These are phyloP conservation scores for Trifolium subterraneum DNA, from an alignment of 306 rosid species.

Conservation along the genomic window DNA sequence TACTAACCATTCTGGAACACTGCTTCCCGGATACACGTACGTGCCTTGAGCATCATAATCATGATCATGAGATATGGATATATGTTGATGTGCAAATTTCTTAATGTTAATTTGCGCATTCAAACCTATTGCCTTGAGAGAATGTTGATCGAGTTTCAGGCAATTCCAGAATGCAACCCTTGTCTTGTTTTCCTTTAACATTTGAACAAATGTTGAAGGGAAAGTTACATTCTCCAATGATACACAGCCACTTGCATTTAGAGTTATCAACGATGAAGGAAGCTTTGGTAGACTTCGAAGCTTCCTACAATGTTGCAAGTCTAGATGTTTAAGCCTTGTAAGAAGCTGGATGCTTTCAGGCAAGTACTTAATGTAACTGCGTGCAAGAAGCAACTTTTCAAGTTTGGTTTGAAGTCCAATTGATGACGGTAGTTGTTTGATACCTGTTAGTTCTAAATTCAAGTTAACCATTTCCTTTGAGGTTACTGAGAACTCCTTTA, in stretches of 20 bases:
- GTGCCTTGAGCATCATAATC: not conserved
- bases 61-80: not conserved
- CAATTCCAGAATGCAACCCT: not conserved
- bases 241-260: not conserved
- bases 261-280: constrained; percentile 28
- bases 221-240: constrained; percentile 7
- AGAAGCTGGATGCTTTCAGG: not conserved
- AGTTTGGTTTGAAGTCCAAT: constrained; percentile 31
- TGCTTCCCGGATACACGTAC: constrained; percentile 18
- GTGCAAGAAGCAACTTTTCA: not conserved
- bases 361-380: not conserved
- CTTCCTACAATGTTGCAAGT: not conserved
- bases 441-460: not conserved
- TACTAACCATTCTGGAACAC: constrained; percentile 19
- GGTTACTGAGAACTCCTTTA: constrained; percentile 8
- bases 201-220: not conserved
- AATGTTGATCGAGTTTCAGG: constrained; percentile 7
- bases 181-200: constrained; percentile 14
- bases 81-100: not conserved
- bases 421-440: constrained; percentile 13
- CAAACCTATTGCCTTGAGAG: constrained; percentile 19
- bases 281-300: constrained; percentile 22
- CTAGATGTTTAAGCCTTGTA: not conserved
- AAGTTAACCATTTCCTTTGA: constrained; percentile 1
- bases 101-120: constrained; percentile 1